phyloP scores from a whole-genome alignment of 208 protist species.

The Wallacemonas sp. region DNA sequence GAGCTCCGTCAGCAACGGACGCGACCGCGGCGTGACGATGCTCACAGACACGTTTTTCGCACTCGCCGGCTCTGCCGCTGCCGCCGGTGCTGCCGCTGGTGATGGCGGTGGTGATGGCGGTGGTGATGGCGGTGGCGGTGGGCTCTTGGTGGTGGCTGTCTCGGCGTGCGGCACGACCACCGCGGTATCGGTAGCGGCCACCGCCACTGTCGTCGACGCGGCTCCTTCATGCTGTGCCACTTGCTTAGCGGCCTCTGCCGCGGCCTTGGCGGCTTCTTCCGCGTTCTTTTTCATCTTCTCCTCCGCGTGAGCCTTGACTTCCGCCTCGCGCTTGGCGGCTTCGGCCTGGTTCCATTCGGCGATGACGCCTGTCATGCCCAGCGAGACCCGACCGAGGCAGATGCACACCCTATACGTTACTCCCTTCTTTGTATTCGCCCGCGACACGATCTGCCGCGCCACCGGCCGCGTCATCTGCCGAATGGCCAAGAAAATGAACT shows the following conservation, averaged over 20 bases:
- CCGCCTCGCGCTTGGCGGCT: slow-evolving; percentile 19
- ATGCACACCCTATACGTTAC: slow-evolving; percentile 72
- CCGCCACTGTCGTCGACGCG: slow-evolving; percentile 11
- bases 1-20: slow-evolving; percentile 58
- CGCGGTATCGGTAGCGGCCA: too few relatives aligned
- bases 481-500: slow-evolving; percentile 73
- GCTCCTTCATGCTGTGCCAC: not conserved
- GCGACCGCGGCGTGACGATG: slow-evolving; percentile 64
- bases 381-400: slow-evolving; percentile 70
- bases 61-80: not conserved
- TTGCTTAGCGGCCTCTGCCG: slow-evolving; percentile 1
- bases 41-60: slow-evolving; percentile 11
- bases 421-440: slow-evolving; percentile 47
- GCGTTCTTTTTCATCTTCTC: slow-evolving; percentile 18
- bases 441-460: slow-evolving; percentile 48
- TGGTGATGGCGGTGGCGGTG: not conserved
- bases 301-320: slow-evolving; percentile 25
- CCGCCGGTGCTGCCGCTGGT: not conserved
- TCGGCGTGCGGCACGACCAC: not conserved
- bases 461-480: slow-evolving; percentile 79
- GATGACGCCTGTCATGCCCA: slow-evolving; percentile 69
- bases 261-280: slow-evolving; percentile 15
- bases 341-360: slow-evolving; percentile 58
- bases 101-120: not conserved
- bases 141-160: not conserved